These are phyloP conservation scores for Pleurotus pulmonarius DNA, from an alignment of 768 basidiomycete genomes.

Conservation along the genomic window DNA sequence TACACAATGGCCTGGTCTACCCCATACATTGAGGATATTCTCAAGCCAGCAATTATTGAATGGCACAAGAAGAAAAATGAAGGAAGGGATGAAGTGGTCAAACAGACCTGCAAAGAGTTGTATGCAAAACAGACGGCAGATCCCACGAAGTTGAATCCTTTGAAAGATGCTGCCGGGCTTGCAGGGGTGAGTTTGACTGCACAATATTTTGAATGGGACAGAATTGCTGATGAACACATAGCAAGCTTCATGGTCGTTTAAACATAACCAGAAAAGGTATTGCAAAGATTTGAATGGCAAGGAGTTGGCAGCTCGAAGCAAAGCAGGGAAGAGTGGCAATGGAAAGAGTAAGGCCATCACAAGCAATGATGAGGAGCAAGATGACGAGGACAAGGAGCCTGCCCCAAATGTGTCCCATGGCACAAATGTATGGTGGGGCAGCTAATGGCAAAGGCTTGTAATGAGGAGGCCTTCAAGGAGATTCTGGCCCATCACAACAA, in stretches of 20 bases:
- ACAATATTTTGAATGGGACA: too few relatives aligned
- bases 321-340: background rate
- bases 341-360: too few relatives aligned
- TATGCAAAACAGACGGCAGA: background rate
- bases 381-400: background rate
- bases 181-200: too few relatives aligned
- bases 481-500: background rate
- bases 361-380: background rate
- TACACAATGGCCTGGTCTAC: background rate
- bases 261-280: background rate
- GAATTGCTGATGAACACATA: too few relatives aligned
- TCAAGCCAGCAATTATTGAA: background rate
- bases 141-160: background rate
- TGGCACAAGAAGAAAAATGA: background rate
- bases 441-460: background rate
- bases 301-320: background rate
- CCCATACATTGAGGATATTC: background rate
- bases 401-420: background rate
- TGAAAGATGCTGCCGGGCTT: background rate
- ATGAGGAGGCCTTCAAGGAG: background rate
- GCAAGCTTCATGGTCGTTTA: background rate
- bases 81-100: background rate
- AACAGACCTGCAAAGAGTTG: background rate
- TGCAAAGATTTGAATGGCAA: background rate
- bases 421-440: background rate